Conservation (phyloP, 805 yeast genomes). For the Wickerhamomyces strasburgensis region DNA sequence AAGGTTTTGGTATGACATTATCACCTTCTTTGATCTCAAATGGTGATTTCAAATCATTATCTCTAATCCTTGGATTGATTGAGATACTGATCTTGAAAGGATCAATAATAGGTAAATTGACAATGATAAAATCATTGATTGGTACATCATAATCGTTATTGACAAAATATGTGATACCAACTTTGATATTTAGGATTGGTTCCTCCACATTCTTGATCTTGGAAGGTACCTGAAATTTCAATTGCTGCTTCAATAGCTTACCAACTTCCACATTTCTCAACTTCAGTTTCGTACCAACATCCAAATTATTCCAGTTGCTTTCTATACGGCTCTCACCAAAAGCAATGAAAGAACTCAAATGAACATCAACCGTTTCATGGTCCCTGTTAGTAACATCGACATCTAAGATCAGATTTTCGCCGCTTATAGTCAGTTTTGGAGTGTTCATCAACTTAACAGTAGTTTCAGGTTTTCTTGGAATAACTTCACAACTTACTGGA, state of each 20-base stretch:
- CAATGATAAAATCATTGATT: slow-evolving; percentile 22
- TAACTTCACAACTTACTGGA: slow-evolving; percentile 25
- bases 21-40: slow-evolving; percentile 16
- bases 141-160: slow-evolving; percentile 27
- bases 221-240: slow-evolving; percentile 11
- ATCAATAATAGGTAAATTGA: slow-evolving; percentile 25
- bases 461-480: slow-evolving; percentile 37
- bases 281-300: slow-evolving; percentile 1
- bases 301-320: slow-evolving; percentile 3
- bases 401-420: slow-evolving; percentile 26
- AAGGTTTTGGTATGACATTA: slow-evolving; percentile 26
- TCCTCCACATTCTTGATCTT: neutral
- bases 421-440: slow-evolving; percentile 25
- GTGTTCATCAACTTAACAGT: slow-evolving; percentile 22
- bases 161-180: slow-evolving; percentile 25
- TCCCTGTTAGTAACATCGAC: slow-evolving; percentile 29
- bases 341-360: slow-evolving; percentile 15
- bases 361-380: slow-evolving; percentile 28
- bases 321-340: slow-evolving; percentile 4
- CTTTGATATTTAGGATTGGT: slow-evolving; percentile 5
- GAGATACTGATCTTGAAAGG: slow-evolving; percentile 28
- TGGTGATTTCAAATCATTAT: slow-evolving; percentile 27
- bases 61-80: slow-evolving; percentile 29
- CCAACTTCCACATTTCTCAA: slow-evolving; percentile 7
- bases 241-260: neutral